phyloP scores from a whole-genome alignment of 306 rosid species.

The Cicer chorassanicum region DNA sequence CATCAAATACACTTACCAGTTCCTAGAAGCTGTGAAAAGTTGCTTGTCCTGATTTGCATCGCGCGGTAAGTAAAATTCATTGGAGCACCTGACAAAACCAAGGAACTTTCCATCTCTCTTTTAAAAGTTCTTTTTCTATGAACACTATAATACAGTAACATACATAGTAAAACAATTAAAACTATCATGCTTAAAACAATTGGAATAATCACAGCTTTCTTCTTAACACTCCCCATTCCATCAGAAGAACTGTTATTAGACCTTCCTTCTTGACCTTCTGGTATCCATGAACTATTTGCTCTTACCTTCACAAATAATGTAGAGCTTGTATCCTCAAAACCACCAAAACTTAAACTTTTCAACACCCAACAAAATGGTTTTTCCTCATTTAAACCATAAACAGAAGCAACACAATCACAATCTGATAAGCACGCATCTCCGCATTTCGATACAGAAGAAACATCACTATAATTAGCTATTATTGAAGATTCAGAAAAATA shows the following conservation, averaged over 20 bases:
- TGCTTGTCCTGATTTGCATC: conserved; percentile 73
- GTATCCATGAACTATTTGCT: conserved; percentile 58
- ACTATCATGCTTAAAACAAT: conserved; percentile 69
- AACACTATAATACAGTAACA: conserved; percentile 73
- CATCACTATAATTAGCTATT: conserved; percentile 81
- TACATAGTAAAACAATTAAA: conserved; percentile 69
- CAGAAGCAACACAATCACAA: conserved; percentile 91
- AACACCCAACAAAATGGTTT: conserved; percentile 85
- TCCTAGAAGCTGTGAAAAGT: conserved; percentile 81
- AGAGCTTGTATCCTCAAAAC: conserved; percentile 84
- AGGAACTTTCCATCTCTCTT: conserved; percentile 75
- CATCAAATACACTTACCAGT: conserved; percentile 53
- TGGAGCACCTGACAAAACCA: conserved; percentile 84
- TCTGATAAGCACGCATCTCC: conserved; percentile 85
- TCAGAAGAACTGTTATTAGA: conserved; percentile 54
- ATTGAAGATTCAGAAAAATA: conserved; percentile 78
- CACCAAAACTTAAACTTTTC: conserved; percentile 84
- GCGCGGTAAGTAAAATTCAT: conserved; percentile 75
- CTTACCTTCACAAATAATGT: conserved; percentile 78
- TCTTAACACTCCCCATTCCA: conserved; percentile 53
- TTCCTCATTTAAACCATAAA: conserved; percentile 83
- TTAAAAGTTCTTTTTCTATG: conserved; percentile 67
- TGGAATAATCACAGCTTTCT: conserved; percentile 74
- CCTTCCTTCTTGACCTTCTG: conserved; percentile 47
- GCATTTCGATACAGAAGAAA: conserved; percentile 66